phyloP scores from a whole-genome alignment of 352 stramenopile species.

The Phytophthora pisi region DNA sequence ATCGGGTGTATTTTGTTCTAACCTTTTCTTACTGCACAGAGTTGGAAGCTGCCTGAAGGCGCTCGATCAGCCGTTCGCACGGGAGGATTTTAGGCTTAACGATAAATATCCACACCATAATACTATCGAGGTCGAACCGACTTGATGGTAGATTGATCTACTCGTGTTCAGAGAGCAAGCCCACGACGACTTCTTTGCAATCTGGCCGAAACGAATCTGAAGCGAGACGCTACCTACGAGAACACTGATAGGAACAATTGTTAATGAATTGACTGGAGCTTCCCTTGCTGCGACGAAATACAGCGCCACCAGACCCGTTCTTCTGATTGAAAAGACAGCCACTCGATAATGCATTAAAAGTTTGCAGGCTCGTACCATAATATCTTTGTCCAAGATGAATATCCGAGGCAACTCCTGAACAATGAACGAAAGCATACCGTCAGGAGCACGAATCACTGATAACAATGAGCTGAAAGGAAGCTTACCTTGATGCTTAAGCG shows the following conservation, averaged over 20 bases:
- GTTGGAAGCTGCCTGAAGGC: constrained; percentile 8
- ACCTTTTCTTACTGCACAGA: background rate
- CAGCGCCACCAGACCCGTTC: no score
- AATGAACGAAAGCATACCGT: background rate
- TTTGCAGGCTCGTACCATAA: no score
- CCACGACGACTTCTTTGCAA: no score
- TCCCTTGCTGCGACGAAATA: no score
- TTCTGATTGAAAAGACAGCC: no score
- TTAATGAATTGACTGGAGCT: no score
- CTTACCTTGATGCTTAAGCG: background rate
- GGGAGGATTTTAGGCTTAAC: constrained; percentile 23
- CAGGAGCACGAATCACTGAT: background rate
- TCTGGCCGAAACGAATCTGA: no score
- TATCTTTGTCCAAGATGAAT: background rate
- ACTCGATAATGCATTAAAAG: no score
- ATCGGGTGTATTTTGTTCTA: background rate
- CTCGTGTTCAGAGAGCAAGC: no score
- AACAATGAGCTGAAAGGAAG: background rate
- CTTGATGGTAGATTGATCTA: background rate
- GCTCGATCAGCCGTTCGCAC: constrained; percentile 24
- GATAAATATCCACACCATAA: background rate
- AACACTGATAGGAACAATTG: no score
- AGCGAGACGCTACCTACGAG: no score
- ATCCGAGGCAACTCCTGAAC: background rate
- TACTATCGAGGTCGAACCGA: background rate